Percentiles rank a stretch among this genome's conserved stretches.
These are phyloP conservation scores for Uronychia binucleata DNA, from an alignment of 73 alveolate species.

Conservation along the genomic window DNA sequence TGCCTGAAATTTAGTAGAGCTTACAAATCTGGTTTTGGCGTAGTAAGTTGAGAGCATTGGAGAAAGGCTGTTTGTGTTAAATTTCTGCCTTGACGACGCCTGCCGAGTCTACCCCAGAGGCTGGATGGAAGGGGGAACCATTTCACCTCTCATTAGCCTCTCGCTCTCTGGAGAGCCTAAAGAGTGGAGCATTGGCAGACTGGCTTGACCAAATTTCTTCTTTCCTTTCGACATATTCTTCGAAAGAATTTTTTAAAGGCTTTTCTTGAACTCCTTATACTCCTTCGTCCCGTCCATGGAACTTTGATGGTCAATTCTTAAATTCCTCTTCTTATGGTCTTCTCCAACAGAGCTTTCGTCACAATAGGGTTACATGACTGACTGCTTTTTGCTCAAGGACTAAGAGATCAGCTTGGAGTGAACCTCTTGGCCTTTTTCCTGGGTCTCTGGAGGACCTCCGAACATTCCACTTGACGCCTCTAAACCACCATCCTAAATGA, in stretches of 20 bases:
- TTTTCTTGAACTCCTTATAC: background rate
- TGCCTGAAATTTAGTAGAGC: background rate
- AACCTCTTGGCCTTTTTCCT: background rate
- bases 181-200: background rate
- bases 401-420: too few relatives aligned
- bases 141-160: background rate
- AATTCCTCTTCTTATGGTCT: too few relatives aligned
- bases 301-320: too few relatives aligned
- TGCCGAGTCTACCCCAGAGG: background rate
- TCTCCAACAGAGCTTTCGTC: too few relatives aligned
- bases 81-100: background rate
- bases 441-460: background rate
- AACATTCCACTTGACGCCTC: too few relatives aligned
- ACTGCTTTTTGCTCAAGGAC: too few relatives aligned
- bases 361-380: too few relatives aligned
- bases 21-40: background rate
- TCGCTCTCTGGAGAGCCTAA: background rate
- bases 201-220: background rate
- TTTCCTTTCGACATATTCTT: background rate
- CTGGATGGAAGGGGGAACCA: background rate
- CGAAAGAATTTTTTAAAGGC: background rate
- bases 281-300: background rate
- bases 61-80: background rate
- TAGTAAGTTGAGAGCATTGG: background rate
- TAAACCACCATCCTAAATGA: background rate